These are phyloP conservation scores for Rutidosis leptorrhynchoides DNA, from an alignment of 129 eudicot genomes.

Conservation along the genomic window DNA sequence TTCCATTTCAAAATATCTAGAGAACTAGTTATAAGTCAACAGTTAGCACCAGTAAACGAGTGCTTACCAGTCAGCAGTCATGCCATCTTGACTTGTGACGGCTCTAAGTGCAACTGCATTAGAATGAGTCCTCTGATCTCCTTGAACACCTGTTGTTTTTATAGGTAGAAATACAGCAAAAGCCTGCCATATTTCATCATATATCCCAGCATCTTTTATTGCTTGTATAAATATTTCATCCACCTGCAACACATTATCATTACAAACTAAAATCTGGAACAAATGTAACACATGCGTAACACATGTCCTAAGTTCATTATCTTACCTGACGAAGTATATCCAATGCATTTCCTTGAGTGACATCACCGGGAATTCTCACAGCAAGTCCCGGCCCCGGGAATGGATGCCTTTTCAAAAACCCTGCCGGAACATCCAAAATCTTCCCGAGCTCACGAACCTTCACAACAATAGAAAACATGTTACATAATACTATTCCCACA, in stretches of 20 bases:
- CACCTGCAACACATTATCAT: constrained; percentile 38
- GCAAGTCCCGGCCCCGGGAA: constrained; percentile 99
- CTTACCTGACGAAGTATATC: constrained; percentile 85
- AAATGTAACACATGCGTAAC: not conserved
- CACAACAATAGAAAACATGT: not conserved
- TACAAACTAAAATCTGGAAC: not conserved
- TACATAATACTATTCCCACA: not conserved
- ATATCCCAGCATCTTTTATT: constrained; percentile 82
- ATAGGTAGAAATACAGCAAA: constrained; percentile 80
- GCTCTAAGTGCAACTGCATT: constrained; percentile 85
- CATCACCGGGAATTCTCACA: constrained; percentile 88
- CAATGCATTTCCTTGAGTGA: constrained; percentile 83
- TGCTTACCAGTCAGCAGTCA: constrained; percentile 94
- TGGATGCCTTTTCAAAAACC: constrained; percentile 84
- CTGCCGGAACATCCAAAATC: constrained; percentile 69
- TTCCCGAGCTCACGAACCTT: constrained; percentile 94
- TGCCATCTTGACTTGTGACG: constrained; percentile 97
- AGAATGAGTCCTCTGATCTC: constrained; percentile 93
- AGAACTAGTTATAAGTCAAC: not conserved
- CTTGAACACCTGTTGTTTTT: constrained; percentile 91
- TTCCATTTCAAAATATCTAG: not conserved
- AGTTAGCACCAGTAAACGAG: not conserved
- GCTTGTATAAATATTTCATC: constrained; percentile 92
- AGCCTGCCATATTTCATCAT: constrained; percentile 96
- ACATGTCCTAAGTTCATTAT: not conserved